Conservation (phyloP, 176 grass and related monocot species). For the Miscanthus lutarioriparius region DNA sequence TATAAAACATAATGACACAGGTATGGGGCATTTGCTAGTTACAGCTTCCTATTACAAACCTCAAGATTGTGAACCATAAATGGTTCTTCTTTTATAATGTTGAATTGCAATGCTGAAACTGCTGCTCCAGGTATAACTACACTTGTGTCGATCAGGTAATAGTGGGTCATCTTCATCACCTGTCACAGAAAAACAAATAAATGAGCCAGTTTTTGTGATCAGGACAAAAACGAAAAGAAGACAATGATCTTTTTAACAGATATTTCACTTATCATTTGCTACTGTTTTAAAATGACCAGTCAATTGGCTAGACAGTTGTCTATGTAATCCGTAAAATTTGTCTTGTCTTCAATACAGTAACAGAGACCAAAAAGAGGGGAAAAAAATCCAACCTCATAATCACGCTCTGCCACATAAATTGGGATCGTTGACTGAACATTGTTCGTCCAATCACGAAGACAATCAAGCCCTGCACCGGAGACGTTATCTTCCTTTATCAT, state of each 20-base stretch:
- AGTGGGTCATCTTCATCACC: conserved; percentile 99
- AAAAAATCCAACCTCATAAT: conserved; percentile 84
- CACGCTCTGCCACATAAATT: conserved; percentile 78
- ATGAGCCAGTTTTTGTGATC: conserved; percentile 14
- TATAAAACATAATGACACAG: background rate
- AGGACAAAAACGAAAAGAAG: background rate
- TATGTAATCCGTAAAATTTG: background rate
- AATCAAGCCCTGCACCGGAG: conserved; percentile 81
- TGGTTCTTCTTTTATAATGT: conserved; percentile 87
- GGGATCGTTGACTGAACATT: conserved; percentile 82
- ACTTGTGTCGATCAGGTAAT: conserved; percentile 96
- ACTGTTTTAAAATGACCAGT: background rate
- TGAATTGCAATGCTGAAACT: conserved; percentile 81
- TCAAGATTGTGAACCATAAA: conserved; percentile 84
- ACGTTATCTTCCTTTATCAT: background rate
- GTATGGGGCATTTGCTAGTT: background rate
- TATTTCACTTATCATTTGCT: conserved; percentile 14
- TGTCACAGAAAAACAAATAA: conserved; percentile 33
- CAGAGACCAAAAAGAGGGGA: background rate
- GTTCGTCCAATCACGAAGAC: conserved; percentile 96
- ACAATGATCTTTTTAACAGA: background rate
- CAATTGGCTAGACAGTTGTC: background rate
- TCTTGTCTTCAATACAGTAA: background rate
- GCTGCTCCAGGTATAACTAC: conserved; percentile 88
- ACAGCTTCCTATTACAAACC: conserved; percentile 45